These are phyloP conservation scores for Hypericum androsaemum DNA, from an alignment of 345 rosid species.

Conservation along the genomic window DNA sequence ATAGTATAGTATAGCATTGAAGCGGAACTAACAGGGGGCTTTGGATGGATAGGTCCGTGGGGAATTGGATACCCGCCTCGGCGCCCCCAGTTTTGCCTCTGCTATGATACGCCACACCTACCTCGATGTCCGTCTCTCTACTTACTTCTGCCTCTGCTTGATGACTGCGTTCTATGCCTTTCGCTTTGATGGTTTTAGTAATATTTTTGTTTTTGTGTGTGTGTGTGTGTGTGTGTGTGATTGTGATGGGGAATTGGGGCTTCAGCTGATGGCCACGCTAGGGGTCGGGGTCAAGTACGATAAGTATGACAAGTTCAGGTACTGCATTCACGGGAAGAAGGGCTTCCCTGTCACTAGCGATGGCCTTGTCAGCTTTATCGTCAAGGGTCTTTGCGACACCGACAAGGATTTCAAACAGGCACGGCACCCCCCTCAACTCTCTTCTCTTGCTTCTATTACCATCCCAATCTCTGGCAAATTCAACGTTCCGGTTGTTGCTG, in stretches of 20 bases:
- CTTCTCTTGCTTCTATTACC: not conserved
- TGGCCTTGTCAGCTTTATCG: conserved; percentile 41
- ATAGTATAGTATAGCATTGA: not conserved
- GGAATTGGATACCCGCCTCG: conserved; percentile 74
- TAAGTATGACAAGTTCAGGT: conserved; percentile 56
- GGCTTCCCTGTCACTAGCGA: conserved; percentile 51
- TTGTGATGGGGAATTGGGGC: not conserved
- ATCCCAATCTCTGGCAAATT: not conserved
- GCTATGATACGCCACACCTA: conserved; percentile 63
- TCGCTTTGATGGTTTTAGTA: not conserved
- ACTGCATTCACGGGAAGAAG: conserved; percentile 58
- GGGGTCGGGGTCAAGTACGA: conserved; percentile 64
- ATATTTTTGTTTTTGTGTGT: conserved; percentile 5
- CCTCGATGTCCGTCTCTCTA: conserved; percentile 36
- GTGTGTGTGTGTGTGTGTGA: conserved; percentile 9
- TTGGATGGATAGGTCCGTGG: conserved; percentile 69
- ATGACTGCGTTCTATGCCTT: conserved; percentile 2
- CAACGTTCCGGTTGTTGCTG: not conserved
- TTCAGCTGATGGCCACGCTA: conserved; percentile 52
- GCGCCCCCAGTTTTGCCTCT: conserved; percentile 45
- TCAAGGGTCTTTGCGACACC: conserved; percentile 62
- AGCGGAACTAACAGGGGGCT: no score
- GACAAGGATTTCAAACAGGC: conserved; percentile 78
- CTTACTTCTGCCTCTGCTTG: no score
- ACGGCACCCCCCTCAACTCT: conserved; percentile 2